Percentiles rank a stretch among this genome's conserved stretches.
These are phyloP conservation scores for Backusella westeae DNA, from an alignment of 192 early-diverging fungal genomes.

Conservation along the genomic window DNA sequence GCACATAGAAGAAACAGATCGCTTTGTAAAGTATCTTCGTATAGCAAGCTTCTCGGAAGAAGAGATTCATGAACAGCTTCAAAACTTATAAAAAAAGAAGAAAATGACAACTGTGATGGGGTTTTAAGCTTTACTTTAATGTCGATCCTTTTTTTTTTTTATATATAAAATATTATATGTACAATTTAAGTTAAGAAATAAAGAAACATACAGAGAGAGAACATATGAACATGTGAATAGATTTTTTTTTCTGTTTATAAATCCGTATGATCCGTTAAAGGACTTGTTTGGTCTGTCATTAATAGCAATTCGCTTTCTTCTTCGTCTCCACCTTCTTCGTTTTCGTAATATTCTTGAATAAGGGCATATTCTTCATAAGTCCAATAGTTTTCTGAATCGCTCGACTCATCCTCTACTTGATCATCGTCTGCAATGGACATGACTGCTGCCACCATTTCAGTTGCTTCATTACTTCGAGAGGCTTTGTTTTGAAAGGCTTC, in stretches of 20 bases:
- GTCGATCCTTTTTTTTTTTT: neutral
- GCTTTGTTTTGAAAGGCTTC: neutral
- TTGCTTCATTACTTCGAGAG: conserved; percentile 1
- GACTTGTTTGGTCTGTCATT: neutral
- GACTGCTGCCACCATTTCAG: conserved; percentile 16
- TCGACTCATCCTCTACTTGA: neutral
- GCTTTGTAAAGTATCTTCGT: neutral
- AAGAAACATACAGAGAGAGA: neutral
- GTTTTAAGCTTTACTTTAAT: neutral
- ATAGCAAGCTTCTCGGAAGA: neutral
- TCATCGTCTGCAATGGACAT: conserved; percentile 14
- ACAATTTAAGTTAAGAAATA: conserved; percentile 6
- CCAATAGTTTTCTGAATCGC: conserved; percentile 14
- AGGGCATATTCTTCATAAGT: conserved; percentile 16
- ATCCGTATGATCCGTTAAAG: neutral
- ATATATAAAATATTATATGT: neutral
- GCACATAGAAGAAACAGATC: neutral
- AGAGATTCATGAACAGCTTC: neutral
- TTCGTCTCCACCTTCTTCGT: conserved; percentile 17
- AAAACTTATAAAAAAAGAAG: neutral
- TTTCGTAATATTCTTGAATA: conserved; percentile 19
- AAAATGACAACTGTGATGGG: neutral
- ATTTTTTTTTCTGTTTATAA: neutral
- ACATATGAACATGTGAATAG: neutral
- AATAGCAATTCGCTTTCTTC: conserved; percentile 1